Percentiles rank a stretch among this genome's conserved stretches.
These are phyloP conservation scores for Ganoderma lingzhi DNA, from an alignment of 1,284 basidiomycete genomes.

Conservation along the genomic window DNA sequence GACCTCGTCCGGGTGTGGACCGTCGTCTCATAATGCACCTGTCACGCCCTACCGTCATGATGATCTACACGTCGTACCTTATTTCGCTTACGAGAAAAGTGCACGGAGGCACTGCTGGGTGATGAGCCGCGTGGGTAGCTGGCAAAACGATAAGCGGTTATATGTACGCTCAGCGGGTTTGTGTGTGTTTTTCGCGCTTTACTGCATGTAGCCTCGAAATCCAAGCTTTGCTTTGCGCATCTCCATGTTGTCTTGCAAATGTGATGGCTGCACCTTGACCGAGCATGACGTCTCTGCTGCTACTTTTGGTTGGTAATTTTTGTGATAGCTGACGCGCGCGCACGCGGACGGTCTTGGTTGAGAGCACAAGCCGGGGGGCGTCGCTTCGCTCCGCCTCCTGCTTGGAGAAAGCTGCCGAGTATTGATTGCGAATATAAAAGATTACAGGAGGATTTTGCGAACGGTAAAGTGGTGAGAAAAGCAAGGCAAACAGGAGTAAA, in stretches of 20 bases:
- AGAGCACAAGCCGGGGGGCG: no score
- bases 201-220: slow-evolving; percentile 39
- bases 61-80: slow-evolving; percentile 19
- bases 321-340: no score
- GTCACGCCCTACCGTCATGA: slow-evolving; percentile 7
- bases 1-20: slow-evolving; percentile 93
- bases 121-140: slow-evolving; percentile 18
- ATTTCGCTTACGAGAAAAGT: slow-evolving; percentile 32
- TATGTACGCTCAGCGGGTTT: slow-evolving; percentile 34
- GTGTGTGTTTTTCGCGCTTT: slow-evolving; percentile 33
- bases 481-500: no score
- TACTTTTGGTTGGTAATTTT: no score
- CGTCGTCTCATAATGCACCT: slow-evolving; percentile 70
- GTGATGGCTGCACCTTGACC: background rate
- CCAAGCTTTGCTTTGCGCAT: slow-evolving; percentile 35
- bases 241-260: background rate
- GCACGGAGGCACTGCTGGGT: slow-evolving; percentile 33
- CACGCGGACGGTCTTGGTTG: no score
- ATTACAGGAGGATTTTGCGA: no score
- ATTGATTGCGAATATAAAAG: no score
- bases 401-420: no score
- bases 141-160: slow-evolving; percentile 25
- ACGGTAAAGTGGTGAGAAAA: no score
- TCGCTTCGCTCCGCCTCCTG: no score
- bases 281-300: background rate